Evolutionary conservation across 2,329 filamentous ascomycete genomes (phyloP), one percentile per base, ranked within the genome.

Genomic region (Apiospora rasikravindrae): DNA sequence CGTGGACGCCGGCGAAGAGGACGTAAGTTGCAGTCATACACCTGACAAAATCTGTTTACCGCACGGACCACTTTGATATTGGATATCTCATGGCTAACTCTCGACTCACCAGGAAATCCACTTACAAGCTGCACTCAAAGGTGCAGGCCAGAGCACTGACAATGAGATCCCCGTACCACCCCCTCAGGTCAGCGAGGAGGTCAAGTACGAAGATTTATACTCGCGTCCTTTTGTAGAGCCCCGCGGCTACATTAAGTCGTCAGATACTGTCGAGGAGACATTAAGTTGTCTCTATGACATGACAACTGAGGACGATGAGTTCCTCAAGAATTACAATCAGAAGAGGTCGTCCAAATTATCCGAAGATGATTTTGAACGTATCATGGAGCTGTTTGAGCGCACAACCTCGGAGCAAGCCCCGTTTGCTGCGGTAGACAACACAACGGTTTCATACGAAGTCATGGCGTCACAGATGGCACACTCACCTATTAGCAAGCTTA

Each of bases 1-100:
- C 84, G 96, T 99, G 78, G 96, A 99, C 84, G 95, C 97, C 82
- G 94, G 92, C 76, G 96, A 99, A 85, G 95, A 98, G 90, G 96
- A 96, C 86, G 96, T 98, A 85, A 68, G 66, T 68, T 45, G 40
- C 66, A 47, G 40, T 33, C 66, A 68, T 47, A 26, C 66, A 29
- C 66, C 53, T 33, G 40, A n/a, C 57, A 64, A 64, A 40, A 24
- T 64, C 57, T 64, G 76, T 42, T 67, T 64, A 1, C 8, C 10
- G 57, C 57, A 64, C 57, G 57, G 57, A 33, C 57, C 57, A 33
- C 71, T 44, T 71, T 67, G 44, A 49, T 53, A 73, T 72, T 68
- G 57, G 24, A 67, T 71, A 73, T 68, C 61, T 64, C 24, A 26
- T 26, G 44, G 29, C 71, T 70, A 73, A 64, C 71, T 22, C 22